Evolutionary conservation across 2,329 filamentous ascomycete species (phyloP).

Genomic region (Teratosphaeria destructans): DNA sequence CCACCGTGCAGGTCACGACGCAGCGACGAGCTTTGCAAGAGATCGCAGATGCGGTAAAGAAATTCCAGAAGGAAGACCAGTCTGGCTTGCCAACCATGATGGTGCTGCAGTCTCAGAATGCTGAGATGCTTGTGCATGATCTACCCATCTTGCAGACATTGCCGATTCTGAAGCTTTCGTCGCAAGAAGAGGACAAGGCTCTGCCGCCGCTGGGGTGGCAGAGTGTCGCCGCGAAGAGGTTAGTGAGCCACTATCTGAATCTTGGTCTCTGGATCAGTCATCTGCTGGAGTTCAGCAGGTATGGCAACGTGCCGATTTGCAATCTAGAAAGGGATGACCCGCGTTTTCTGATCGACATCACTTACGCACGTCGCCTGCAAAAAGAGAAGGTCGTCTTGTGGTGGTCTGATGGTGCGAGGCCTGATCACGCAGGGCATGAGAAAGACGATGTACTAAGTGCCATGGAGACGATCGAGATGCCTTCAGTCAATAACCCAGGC

Average conservation of each 20-base stretch:
- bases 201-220: conserved; percentile 93
- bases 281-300: conserved; percentile 74
- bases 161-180: conserved; percentile 69
- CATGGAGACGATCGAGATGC: conserved; percentile 78
- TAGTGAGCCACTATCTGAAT: conserved; percentile 83
- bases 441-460: conserved; percentile 77
- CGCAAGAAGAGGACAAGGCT: conserved; percentile 74
- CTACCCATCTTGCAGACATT: conserved; percentile 76
- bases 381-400: conserved; percentile 89
- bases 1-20: conserved; percentile 77
- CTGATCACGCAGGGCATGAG: conserved; percentile 93
- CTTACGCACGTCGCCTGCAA: conserved; percentile 82
- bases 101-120: conserved; percentile 83
- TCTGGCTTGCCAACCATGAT: conserved; percentile 59
- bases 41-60: conserved; percentile 78
- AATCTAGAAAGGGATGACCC: conserved; percentile 93
- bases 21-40: conserved; percentile 82
- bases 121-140: conserved; percentile 69
- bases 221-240: conserved; percentile 69
- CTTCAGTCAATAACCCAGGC: conserved; percentile 81
- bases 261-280: conserved; percentile 90
- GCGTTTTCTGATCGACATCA: conserved; percentile 87
- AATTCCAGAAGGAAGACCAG: conserved; percentile 74
- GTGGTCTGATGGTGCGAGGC: conserved; percentile 82
- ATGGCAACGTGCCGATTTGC: conserved; percentile 88